Evolutionary conservation across 495 filamentous ascomycete species (phyloP).

Genomic region (Neohortaea acidophila): DNA sequence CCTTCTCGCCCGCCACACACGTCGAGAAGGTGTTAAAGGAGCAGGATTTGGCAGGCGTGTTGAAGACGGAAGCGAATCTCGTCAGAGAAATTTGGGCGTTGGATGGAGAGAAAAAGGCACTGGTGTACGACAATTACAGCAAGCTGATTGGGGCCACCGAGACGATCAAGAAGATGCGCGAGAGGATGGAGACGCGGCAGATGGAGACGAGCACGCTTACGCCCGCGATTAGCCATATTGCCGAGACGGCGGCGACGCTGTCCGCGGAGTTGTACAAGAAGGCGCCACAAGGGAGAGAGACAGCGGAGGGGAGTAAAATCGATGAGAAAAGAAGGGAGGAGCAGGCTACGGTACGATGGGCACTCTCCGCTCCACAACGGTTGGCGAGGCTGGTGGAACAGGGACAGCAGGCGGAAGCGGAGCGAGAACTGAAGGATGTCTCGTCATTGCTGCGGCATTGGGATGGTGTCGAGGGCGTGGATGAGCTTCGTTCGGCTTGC

Average conservation of each 20-base stretch:
- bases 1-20: conserved; percentile 44
- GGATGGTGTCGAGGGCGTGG: conserved; percentile 23
- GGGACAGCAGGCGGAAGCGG: conserved; percentile 53
- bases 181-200: conserved; percentile 58
- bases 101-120: conserved; percentile 87
- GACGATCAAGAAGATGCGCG: conserved; percentile 75
- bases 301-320: not conserved
- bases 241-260: conserved; percentile 55
- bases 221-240: conserved; percentile 66
- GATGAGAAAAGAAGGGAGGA: conserved; percentile 31
- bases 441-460: conserved; percentile 22
- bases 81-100: conserved; percentile 68
- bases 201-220: conserved; percentile 58
- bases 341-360: conserved; percentile 56
- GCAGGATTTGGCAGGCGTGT: conserved; percentile 46
- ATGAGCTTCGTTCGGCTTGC: conserved; percentile 16
- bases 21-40: conserved; percentile 48
- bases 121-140: conserved; percentile 96
- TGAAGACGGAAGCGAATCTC: conserved; percentile 48
- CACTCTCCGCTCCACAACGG: conserved; percentile 43
- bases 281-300: conserved; percentile 11
- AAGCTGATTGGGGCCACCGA: conserved; percentile 91
- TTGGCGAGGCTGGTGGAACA: conserved; percentile 35
- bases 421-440: conserved; percentile 23
- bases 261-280: conserved; percentile 29